phyloP scores from a whole-genome alignment of 148 eudicot genomes.

The Rhododendron kiyosumense region DNA sequence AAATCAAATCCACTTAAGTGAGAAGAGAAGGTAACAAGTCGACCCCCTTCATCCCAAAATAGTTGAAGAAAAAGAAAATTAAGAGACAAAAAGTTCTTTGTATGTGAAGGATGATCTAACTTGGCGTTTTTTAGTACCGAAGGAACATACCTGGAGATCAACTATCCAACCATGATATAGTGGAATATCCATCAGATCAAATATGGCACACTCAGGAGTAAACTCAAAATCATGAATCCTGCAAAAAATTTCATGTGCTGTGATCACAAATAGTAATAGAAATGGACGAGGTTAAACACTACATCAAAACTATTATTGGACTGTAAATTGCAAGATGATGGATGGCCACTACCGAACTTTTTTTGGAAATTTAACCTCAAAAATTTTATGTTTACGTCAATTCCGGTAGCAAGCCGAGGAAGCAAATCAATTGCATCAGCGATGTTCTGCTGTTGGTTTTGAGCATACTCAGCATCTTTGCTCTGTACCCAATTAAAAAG shows the following conservation, averaged over 20 bases:
- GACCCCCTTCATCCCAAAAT: background rate
- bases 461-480: constrained; percentile 74
- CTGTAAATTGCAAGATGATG: background rate
- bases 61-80: background rate
- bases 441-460: constrained; percentile 87
- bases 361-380: constrained; percentile 43
- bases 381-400: constrained; percentile 91
- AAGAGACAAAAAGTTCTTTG: background rate
- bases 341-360: background rate
- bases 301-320: background rate
- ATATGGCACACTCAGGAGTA: constrained; percentile 91
- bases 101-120: background rate
- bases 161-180: constrained; percentile 96
- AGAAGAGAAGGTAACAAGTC: background rate
- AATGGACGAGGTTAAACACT: background rate
- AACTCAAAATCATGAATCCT: constrained; percentile 97
- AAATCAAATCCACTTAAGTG: background rate
- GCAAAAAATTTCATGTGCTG: constrained; percentile 14
- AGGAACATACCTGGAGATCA: constrained; percentile 80
- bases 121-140: background rate
- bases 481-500: constrained; percentile 43
- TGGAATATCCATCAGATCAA: constrained; percentile 87
- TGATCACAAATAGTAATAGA: background rate
- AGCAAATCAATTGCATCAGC: constrained; percentile 94
- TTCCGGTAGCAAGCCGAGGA: constrained; percentile 88